Evolutionary conservation across 352 stramenopile genomes (phyloP).

Genomic region (Pythium dissimile): DNA sequence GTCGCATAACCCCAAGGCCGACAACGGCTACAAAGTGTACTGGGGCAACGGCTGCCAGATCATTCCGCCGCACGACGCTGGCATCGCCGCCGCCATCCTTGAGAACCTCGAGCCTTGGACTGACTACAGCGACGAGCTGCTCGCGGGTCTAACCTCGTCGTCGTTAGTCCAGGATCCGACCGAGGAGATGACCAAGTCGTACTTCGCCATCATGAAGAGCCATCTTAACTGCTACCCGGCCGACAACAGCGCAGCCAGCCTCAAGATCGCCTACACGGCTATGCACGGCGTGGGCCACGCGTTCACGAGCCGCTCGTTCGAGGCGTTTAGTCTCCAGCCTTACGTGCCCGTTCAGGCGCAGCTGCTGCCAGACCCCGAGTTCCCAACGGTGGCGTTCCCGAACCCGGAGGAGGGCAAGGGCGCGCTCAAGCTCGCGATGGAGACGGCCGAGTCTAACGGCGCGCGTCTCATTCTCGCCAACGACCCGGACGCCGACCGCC

Average conservation of each 20-base stretch:
- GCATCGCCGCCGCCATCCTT: conserved; percentile 90
- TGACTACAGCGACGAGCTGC: conserved; percentile 48
- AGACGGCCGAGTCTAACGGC: conserved; percentile 70
- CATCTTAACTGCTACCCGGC: conserved; percentile 63
- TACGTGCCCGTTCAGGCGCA: conserved; percentile 90
- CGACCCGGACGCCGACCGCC: conserved; percentile 97
- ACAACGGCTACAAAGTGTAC: conserved; percentile 99
- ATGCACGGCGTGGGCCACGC: conserved; percentile 97
- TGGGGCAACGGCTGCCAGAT: conserved; percentile 96
- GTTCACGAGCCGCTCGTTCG: conserved; percentile 91
- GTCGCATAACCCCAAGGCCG: conserved; percentile 97
- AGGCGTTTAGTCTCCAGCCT: conserved; percentile 80
- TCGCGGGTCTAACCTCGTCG: conserved; percentile 29
- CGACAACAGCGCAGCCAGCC: conserved; percentile 48
- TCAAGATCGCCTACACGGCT: conserved; percentile 94
- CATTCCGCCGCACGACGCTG: conserved; percentile 93
- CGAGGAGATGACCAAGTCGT: conserved; percentile 59
- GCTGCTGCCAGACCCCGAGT: conserved; percentile 92
- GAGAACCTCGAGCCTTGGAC: conserved; percentile 89
- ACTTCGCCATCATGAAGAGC: conserved; percentile 58
- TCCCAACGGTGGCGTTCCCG: conserved; percentile 96
- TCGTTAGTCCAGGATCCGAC: conserved; percentile 66
- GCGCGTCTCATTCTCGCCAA: conserved; percentile 95
- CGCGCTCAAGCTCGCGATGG: conserved; percentile 93
- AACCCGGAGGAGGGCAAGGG: conserved; percentile 98